These are phyloP conservation scores for Lipomyces sp. DNA, from an alignment of 805 yeast genomes.

Conservation along the genomic window DNA sequence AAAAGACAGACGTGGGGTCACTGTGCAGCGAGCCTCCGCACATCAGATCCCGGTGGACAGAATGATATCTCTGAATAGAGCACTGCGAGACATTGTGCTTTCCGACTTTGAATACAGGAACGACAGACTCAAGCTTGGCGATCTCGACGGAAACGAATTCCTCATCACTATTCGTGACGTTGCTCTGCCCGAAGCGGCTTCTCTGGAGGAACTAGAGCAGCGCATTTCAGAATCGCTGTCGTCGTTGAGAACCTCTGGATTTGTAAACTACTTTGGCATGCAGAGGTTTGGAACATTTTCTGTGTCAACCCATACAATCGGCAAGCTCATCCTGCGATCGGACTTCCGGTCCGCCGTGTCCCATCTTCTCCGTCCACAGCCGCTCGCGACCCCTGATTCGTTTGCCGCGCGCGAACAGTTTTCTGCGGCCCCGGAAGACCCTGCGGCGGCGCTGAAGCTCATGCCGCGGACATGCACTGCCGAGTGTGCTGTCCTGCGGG, in stretches of 20 bases:
- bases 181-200: slow-evolving; percentile 36
- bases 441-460: slow-evolving; percentile 57
- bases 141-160: slow-evolving; percentile 84
- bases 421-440: slow-evolving; percentile 49
- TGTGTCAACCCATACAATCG: slow-evolving; percentile 83
- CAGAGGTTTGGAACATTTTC: slow-evolving; percentile 97
- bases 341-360: slow-evolving; percentile 82
- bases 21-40: slow-evolving; percentile 77
- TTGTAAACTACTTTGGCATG: slow-evolving; percentile 95
- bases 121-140: slow-evolving; percentile 68
- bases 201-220: slow-evolving; percentile 42
- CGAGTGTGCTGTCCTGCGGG: slow-evolving; percentile 66
- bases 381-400: slow-evolving; percentile 71
- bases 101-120: slow-evolving; percentile 76
- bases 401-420: slow-evolving; percentile 34
- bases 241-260: slow-evolving; percentile 65
- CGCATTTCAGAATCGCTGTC: slow-evolving; percentile 52
- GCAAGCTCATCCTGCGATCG: slow-evolving; percentile 63
- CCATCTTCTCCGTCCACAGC: slow-evolving; percentile 79
- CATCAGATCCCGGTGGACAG: slow-evolving; percentile 69
- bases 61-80: slow-evolving; percentile 69
- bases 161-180: slow-evolving; percentile 79
- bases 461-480: slow-evolving; percentile 92
- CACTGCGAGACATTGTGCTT: slow-evolving; percentile 69
- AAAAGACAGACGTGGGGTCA: slow-evolving; percentile 92